These are phyloP conservation scores for Myriangium duriaei DNA, from an alignment of 2,329 filamentous ascomycete species.

Conservation along the genomic window DNA sequence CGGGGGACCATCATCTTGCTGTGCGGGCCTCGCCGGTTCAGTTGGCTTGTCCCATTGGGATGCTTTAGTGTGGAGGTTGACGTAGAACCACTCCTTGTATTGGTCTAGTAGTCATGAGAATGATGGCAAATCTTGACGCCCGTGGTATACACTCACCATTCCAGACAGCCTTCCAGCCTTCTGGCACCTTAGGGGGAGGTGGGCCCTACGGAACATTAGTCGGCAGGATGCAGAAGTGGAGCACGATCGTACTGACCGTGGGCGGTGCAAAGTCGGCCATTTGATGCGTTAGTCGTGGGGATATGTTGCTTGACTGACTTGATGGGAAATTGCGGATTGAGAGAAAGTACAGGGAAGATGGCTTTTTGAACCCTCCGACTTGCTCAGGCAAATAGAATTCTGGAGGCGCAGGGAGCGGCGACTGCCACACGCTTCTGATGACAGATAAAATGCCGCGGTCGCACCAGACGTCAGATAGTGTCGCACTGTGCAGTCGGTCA, in stretches of 20 bases:
- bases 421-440: too few relatives aligned
- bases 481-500: background rate
- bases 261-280: background rate
- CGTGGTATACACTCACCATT: slow-evolving; percentile 34
- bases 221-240: too few relatives aligned
- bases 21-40: slow-evolving; percentile 47
- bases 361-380: too few relatives aligned
- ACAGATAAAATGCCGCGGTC: background rate
- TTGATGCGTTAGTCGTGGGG: background rate
- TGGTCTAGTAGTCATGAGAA: slow-evolving; percentile 39
- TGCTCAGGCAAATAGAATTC: too few relatives aligned
- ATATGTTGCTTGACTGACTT: too few relatives aligned
- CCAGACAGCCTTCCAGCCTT: slow-evolving; percentile 76
- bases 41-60: slow-evolving; percentile 86
- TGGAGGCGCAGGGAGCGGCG: too few relatives aligned
- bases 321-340: too few relatives aligned
- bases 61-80: slow-evolving; percentile 75
- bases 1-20: slow-evolving; percentile 35
- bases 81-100: slow-evolving; percentile 90
- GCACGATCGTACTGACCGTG: background rate
- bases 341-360: background rate
- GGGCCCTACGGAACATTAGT: slow-evolving; percentile 26
- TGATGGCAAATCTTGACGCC: background rate
- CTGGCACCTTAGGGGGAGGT: slow-evolving; percentile 51
- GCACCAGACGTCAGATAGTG: background rate